These are phyloP conservation scores for Sordaria brevicollis DNA, from an alignment of 495 filamentous ascomycete species.

Conservation along the genomic window DNA sequence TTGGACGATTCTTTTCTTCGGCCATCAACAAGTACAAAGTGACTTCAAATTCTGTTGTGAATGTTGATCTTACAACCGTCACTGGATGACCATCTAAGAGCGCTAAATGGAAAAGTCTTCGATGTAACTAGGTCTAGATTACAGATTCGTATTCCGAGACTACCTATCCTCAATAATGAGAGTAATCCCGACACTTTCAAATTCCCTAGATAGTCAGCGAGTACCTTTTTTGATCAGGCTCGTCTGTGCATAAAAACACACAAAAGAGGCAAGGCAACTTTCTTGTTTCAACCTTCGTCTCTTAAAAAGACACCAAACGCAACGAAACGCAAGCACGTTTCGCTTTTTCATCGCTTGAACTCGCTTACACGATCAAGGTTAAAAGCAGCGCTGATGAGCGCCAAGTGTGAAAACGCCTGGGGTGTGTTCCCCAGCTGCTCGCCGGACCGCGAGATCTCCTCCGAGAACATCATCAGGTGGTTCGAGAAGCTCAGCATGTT, in stretches of 20 bases:
- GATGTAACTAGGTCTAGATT: too few species aligned
- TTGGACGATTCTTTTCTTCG: too few species aligned
- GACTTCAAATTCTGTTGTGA: too few species aligned
- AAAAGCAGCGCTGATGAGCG: constrained; percentile 61
- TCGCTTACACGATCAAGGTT: constrained; percentile 48
- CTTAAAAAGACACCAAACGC: background rate
- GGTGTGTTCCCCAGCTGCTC: constrained; percentile 66
- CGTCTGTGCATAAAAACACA: too few species aligned
- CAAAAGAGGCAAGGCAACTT: background rate
- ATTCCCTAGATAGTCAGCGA: background rate
- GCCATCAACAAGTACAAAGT: too few species aligned
- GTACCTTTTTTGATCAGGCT: background rate
- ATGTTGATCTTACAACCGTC: too few species aligned
- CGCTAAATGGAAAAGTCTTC: too few species aligned
- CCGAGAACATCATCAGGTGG: constrained; percentile 65
- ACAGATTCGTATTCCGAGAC: too few species aligned
- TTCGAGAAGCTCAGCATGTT: constrained; percentile 64
- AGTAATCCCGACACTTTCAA: background rate
- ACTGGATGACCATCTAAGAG: too few species aligned
- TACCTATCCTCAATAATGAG: background rate
- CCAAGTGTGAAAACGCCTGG: constrained; percentile 64
- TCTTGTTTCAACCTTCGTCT: background rate
- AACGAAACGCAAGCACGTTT: background rate
- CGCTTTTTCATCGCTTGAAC: constrained; percentile 9
- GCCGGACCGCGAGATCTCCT: constrained; percentile 59